phyloP scores from a whole-genome alignment of 2,329 filamentous ascomycete genomes.

The Fusarium sp. region DNA sequence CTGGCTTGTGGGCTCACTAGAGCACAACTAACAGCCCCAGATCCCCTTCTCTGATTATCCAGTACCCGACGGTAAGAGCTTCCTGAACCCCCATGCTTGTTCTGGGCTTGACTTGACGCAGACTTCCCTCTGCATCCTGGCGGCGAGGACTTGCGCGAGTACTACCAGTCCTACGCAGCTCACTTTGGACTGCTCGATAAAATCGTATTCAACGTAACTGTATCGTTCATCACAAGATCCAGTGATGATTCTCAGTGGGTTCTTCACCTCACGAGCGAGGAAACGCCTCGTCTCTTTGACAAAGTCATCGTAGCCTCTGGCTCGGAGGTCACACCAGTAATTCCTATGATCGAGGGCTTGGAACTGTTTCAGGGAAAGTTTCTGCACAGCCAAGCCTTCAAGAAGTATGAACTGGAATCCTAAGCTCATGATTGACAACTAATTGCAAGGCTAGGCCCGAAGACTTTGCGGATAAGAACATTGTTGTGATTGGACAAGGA shows the following conservation, averaged over 20 bases:
- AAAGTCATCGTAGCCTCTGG: slow-evolving; percentile 42
- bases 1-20: no score
- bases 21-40: slow-evolving; percentile 1
- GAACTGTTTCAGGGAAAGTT: slow-evolving; percentile 34
- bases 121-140: slow-evolving; percentile 33
- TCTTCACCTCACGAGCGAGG: slow-evolving; percentile 22
- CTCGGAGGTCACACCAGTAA: slow-evolving; percentile 22
- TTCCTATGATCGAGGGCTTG: slow-evolving; percentile 33
- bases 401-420: no score
- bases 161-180: slow-evolving; percentile 40
- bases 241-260: slow-evolving; percentile 30
- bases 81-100: no score
- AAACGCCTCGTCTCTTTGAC: slow-evolving; percentile 31
- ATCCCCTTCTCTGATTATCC: slow-evolving; percentile 41
- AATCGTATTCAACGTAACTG: slow-evolving; percentile 27
- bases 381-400: slow-evolving; percentile 42
- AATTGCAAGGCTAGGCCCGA: slow-evolving; percentile 14
- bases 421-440: no score
- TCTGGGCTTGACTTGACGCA: not conserved
- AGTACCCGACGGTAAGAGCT: slow-evolving; percentile 31
- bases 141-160: slow-evolving; percentile 23
- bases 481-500: slow-evolving; percentile 43
- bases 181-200: slow-evolving; percentile 31
- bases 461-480: slow-evolving; percentile 35
- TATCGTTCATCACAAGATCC: slow-evolving; percentile 30